These are phyloP conservation scores for Gaultheria prostrata DNA, from an alignment of 148 eudicot genomes.

Conservation along the genomic window DNA sequence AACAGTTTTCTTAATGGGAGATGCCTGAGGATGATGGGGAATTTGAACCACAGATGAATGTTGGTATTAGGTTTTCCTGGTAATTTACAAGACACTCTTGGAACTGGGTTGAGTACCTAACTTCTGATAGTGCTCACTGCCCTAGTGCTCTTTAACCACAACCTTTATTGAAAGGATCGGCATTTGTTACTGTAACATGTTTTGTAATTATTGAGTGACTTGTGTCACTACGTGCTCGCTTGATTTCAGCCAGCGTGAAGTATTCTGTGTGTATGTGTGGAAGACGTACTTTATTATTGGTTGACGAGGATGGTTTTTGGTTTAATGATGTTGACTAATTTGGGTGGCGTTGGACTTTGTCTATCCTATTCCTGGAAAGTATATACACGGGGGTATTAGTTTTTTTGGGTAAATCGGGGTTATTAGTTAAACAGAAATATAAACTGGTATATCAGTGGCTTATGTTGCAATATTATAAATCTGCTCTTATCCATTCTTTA, in stretches of 20 bases:
- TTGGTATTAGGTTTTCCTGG: not conserved
- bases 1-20: not conserved
- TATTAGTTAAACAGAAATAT: not conserved
- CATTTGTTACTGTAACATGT: not conserved
- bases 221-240: not conserved
- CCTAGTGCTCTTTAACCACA: not conserved
- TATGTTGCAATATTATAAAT: not conserved
- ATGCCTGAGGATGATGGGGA: not conserved
- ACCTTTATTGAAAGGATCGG: not conserved
- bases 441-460: not conserved
- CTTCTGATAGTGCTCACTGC: not conserved
- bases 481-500: not conserved
- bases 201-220: not conserved
- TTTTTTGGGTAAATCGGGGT: too few species aligned
- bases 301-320: not conserved
- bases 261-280: not conserved
- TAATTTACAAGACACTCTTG: not conserved
- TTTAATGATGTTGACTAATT: not conserved
- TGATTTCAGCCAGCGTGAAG: not conserved
- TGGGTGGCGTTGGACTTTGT: not conserved
- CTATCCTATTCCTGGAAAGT: not conserved
- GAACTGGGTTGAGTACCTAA: not conserved
- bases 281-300: not conserved
- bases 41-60: not conserved
- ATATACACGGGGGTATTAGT: not conserved